These are phyloP conservation scores for Phlyctochytrium arcticum DNA, from an alignment of 192 early-diverging fungal genomes.

Conservation along the genomic window DNA sequence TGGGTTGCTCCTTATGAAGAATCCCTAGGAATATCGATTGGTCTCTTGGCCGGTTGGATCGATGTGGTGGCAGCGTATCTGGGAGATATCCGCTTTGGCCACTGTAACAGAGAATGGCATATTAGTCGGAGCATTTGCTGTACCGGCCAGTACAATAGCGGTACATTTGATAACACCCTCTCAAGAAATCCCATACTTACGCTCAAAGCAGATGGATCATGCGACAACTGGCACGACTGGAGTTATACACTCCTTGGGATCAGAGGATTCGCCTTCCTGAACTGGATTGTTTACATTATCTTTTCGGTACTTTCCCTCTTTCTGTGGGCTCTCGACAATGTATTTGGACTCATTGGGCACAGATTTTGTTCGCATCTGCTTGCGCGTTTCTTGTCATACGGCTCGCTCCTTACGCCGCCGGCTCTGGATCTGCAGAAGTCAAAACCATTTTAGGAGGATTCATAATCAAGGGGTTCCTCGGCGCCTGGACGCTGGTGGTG, in stretches of 20 bases:
- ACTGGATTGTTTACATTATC: constrained; percentile 75
- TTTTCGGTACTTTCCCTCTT: constrained; percentile 52
- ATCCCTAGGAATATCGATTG: constrained; percentile 51
- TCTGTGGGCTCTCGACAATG: too few relatives aligned
- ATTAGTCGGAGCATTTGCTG: constrained; percentile 92
- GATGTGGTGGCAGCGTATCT: constrained; percentile 88
- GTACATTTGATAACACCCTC: constrained; percentile 22
- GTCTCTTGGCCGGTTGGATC: constrained; percentile 81
- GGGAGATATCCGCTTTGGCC: constrained; percentile 80
- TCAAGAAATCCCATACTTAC: not conserved
- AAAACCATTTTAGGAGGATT: constrained; percentile 93
- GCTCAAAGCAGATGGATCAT: constrained; percentile 48
- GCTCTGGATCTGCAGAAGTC: constrained; percentile 92
- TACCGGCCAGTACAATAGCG: constrained; percentile 48
- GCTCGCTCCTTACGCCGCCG: constrained; percentile 87
- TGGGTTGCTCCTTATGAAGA: not conserved
- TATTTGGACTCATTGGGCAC: too few relatives aligned
- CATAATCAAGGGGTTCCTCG: constrained; percentile 85
- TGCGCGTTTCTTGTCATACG: constrained; percentile 71
- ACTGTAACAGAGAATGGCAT: constrained; percentile 82
- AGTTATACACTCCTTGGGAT: constrained; percentile 52
- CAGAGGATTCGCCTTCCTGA: constrained; percentile 51
- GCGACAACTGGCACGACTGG: constrained; percentile 73
- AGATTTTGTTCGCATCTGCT: constrained; percentile 66
- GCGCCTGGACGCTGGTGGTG: constrained; percentile 75